Evolutionary conservation across 2,329 filamentous ascomycete genomes (phyloP), one percentile per base, ranked within the genome.

Genomic region (Beauveria sp.): DNA sequence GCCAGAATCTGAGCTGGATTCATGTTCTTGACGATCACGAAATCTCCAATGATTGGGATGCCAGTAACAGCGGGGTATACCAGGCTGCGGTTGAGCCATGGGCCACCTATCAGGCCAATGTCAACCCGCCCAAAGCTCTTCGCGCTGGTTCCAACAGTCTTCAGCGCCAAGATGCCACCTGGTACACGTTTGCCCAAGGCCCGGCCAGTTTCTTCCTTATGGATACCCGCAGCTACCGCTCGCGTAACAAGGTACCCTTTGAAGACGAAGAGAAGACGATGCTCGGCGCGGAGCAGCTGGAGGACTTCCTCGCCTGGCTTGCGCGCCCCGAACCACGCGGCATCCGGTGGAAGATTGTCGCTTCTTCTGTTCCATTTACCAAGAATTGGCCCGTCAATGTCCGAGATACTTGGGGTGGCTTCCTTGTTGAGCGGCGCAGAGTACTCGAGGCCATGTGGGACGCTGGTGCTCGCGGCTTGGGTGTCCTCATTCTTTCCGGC

Each of bases 21-120:
- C 94, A 99, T 70, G 92, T 96, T 2, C 83, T 97, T 7, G 94
- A 99, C 70, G 94, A 99, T 71, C 94, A 99, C 69, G 94, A 99
- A 71, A 97, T 99, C 64, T 84, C 84, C 5, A 97, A 99, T 67
- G 94, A 97, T 75, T 97, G 92, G 92, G 86, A 88, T 63, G 80
- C 83, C 20, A 94, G 93, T 70, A 88, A 84, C 16, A 92, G 90
- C 0, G 90, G 90, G 6, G 83, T 96, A 0, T 97, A 93, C 70
- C 74, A 81, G 3, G 84, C 88, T 0, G 92, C 93, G 5, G 84
- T 90, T 50, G 91, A 96, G 63, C 91, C 93, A 0, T 99, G 90
- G 79, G 79, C 87, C 53, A 84, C 92, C 69, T 99, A 99, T 70
- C 93, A 99, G 64, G 87, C 87, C 40, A 82, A 86, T 3, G 85